Conservation (phyloP, 768 basidiomycete genomes). For the Lentinula detonsa region DNA sequence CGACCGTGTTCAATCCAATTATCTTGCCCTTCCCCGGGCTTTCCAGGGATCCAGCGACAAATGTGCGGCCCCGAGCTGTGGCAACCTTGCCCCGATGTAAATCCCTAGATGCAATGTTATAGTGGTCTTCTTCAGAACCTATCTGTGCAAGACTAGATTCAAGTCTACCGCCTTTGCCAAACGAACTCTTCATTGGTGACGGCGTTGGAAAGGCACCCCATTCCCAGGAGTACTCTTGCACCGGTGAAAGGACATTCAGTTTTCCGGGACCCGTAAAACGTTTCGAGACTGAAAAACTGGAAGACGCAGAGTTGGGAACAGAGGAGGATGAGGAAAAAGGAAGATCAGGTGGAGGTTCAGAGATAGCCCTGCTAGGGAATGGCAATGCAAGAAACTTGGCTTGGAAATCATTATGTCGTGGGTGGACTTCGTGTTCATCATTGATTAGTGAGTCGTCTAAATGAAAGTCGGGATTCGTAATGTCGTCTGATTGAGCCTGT, state of each 20-base stretch:
- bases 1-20: conserved; percentile 13
- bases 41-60: background rate
- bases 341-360: conserved; percentile 55
- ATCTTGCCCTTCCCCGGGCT: conserved; percentile 20
- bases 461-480: background rate
- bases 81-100: background rate
- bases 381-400: conserved; percentile 13
- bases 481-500: background rate
- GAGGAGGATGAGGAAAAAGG: conserved; percentile 13
- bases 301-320: background rate
- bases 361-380: conserved; percentile 46
- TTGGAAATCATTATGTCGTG: conserved; percentile 6
- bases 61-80: background rate
- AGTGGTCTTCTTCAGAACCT: background rate
- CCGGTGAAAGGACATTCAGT: conserved; percentile 13
- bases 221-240: conserved; percentile 86
- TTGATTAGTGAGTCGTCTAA: conserved; percentile 9
- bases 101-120: background rate
- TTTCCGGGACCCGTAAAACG: background rate
- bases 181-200: conserved; percentile 55
- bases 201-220: conserved; percentile 88
- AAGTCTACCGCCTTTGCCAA: conserved; percentile 39
- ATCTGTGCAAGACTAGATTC: conserved; percentile 16
- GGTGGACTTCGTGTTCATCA: conserved; percentile 10
- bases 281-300: background rate